Percentiles rank a stretch among this genome's conserved stretches.
These are phyloP conservation scores for Melocanna baccifera DNA, from an alignment of 176 grass and related monocot genomes.

Conservation along the genomic window DNA sequence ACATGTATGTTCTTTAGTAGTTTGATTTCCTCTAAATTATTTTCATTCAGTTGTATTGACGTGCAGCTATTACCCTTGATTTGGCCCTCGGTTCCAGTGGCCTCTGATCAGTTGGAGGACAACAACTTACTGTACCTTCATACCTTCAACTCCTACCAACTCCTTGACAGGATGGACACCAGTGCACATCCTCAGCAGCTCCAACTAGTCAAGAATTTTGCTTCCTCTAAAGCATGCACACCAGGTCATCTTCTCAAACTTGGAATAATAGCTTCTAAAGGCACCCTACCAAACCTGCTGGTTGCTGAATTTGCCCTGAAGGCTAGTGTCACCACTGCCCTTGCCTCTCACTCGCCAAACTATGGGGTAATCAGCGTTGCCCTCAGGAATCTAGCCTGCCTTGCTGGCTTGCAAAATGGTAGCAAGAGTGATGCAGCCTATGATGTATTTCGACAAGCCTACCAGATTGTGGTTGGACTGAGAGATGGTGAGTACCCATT, in stretches of 20 bases:
- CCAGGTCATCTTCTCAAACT: slow-evolving; percentile 61
- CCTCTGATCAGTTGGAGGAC: slow-evolving; percentile 43
- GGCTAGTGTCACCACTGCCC: slow-evolving; percentile 50
- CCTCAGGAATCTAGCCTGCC: slow-evolving; percentile 61
- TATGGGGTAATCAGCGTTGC: slow-evolving; percentile 67
- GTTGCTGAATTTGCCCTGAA: slow-evolving; percentile 74
- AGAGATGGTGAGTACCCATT: slow-evolving; percentile 70
- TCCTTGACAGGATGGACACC: slow-evolving; percentile 55
- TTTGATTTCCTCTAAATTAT: slow-evolving; percentile 26
- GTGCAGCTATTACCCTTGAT: slow-evolving; percentile 53
- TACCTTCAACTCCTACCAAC: slow-evolving; percentile 58
- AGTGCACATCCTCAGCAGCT: slow-evolving; percentile 49
- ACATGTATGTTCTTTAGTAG: background rate
- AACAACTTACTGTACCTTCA: slow-evolving; percentile 56
- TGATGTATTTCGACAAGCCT: slow-evolving; percentile 72
- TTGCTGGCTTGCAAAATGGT: slow-evolving; percentile 52
- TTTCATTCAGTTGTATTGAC: slow-evolving; percentile 33
- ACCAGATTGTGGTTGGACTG: slow-evolving; percentile 84
- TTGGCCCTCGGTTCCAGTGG: slow-evolving; percentile 35
- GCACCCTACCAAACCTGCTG: slow-evolving; percentile 53
- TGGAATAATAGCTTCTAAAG: slow-evolving; percentile 50
- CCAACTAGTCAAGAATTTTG: slow-evolving; percentile 77
- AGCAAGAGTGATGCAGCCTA: slow-evolving; percentile 60
- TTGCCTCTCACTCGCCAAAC: slow-evolving; percentile 65
- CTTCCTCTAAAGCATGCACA: slow-evolving; percentile 62